These are phyloP conservation scores for Peniophora sp. DNA, from an alignment of 1,284 basidiomycete species.

Conservation along the genomic window DNA sequence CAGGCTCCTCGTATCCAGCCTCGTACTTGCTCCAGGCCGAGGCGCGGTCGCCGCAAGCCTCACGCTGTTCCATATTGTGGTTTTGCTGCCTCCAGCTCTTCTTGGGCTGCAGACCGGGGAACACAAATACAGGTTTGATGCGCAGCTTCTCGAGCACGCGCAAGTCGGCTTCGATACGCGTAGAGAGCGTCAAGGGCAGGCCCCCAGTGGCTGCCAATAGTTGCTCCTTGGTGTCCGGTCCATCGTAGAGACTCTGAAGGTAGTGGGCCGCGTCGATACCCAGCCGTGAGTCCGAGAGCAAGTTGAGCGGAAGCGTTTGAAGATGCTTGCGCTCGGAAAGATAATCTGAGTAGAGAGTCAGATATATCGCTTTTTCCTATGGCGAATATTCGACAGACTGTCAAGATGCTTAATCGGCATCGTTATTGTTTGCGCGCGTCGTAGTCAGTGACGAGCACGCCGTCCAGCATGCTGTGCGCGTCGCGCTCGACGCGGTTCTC, in stretches of 20 bases:
- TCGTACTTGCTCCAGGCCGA: constrained; percentile 91
- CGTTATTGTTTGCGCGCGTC: constrained; percentile 5
- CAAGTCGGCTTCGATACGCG: constrained; percentile 87
- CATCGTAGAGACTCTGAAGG: constrained; percentile 73
- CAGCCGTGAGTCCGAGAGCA: constrained; percentile 86
- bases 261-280: constrained; percentile 97
- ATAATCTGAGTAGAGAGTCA: constrained; percentile 46
- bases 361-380: not conserved
- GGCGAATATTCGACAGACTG: constrained; percentile 26
- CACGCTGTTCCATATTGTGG: constrained; percentile 53
- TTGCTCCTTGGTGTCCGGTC: constrained; percentile 75
- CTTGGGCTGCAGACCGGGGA: constrained; percentile 75
- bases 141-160: constrained; percentile 83
- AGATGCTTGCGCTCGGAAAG: constrained; percentile 83
- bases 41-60: constrained; percentile 67
- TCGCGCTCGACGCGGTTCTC: not conserved
- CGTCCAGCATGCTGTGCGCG: not conserved
- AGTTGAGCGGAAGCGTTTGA: constrained; percentile 75
- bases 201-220: constrained; percentile 93
- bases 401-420: constrained; percentile 53
- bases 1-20: constrained; percentile 78
- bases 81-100: constrained; percentile 47
- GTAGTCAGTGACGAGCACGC: constrained; percentile 3
- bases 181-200: constrained; percentile 77
- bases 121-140: constrained; percentile 98